These are phyloP conservation scores for Deakozyma indianensis DNA, from an alignment of 805 yeast species.

Conservation along the genomic window DNA sequence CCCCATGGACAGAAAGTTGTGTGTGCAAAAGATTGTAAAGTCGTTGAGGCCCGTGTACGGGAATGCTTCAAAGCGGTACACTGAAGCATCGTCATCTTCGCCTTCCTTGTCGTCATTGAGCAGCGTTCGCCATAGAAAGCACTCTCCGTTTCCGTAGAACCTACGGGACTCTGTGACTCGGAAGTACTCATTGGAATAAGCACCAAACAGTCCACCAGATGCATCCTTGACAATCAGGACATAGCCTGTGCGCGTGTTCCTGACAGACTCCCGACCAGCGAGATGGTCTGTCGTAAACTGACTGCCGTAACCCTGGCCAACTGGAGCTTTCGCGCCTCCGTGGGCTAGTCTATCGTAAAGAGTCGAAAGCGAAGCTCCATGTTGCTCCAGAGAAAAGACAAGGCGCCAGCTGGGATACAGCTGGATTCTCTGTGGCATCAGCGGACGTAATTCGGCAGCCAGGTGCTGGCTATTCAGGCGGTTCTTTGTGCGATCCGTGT, in stretches of 20 bases:
- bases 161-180: conserved; percentile 57
- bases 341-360: conserved; percentile 41
- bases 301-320: neutral
- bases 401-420: conserved; percentile 65
- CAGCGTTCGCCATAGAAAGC: conserved; percentile 68
- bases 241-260: conserved; percentile 44
- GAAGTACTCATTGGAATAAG: conserved; percentile 54
- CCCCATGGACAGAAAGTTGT: conserved; percentile 67
- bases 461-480: conserved; percentile 44
- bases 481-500: conserved; percentile 18
- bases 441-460: conserved; percentile 58
- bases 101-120: conserved; percentile 3
- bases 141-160: conserved; percentile 89
- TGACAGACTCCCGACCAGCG: conserved; percentile 16
- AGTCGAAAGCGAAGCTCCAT: conserved; percentile 78
- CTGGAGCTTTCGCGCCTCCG: conserved; percentile 19
- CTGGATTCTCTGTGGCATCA: conserved; percentile 70
- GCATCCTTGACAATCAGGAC: conserved; percentile 59
- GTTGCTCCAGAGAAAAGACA: conserved; percentile 76
- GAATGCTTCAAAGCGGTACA: conserved; percentile 55
- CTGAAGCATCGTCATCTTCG: neutral
- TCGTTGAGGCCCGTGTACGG: conserved; percentile 84
- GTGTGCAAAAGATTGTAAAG: conserved; percentile 69
- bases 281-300: conserved; percentile 7
- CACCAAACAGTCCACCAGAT: conserved; percentile 55